Conservation (phyloP, 306 rosid genomes). For the Casuarina glauca region DNA sequence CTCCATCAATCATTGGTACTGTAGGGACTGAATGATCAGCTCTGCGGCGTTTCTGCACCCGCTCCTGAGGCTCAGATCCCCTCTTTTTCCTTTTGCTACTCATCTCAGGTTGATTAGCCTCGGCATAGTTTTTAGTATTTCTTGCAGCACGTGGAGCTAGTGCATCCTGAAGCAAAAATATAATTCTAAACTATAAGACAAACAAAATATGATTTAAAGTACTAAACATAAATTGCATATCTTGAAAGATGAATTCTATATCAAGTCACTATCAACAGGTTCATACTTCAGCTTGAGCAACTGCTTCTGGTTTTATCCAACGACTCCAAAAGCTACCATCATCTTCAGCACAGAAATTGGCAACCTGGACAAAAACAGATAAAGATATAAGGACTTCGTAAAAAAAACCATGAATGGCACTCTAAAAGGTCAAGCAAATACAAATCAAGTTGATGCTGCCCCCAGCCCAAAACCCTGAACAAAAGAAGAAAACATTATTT, state of each 20-base stretch:
- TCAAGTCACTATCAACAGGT: slow-evolving; percentile 2
- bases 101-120: slow-evolving; percentile 70
- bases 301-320: slow-evolving; percentile 90
- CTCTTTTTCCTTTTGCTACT: slow-evolving; percentile 87
- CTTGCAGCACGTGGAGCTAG: slow-evolving; percentile 95
- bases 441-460: background rate
- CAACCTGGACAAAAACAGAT: slow-evolving; percentile 58
- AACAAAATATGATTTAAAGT: background rate
- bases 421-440: background rate
- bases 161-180: slow-evolving; percentile 57
- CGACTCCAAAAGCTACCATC: slow-evolving; percentile 99
- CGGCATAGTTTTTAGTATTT: slow-evolving; percentile 89
- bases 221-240: background rate
- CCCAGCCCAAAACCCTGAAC: background rate
- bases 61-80: slow-evolving; percentile 76
- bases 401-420: background rate
- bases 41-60: slow-evolving; percentile 80
- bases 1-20: slow-evolving; percentile 88
- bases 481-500: background rate
- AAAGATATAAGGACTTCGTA: background rate
- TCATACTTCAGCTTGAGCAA: slow-evolving; percentile 86
- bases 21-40: slow-evolving; percentile 64
- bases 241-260: background rate
- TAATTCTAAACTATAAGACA: slow-evolving; percentile 13
- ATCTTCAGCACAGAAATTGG: slow-evolving; percentile 87